Conservation (phyloP, 192 early-diverging fungal species). For the Thamnidium elegans region DNA sequence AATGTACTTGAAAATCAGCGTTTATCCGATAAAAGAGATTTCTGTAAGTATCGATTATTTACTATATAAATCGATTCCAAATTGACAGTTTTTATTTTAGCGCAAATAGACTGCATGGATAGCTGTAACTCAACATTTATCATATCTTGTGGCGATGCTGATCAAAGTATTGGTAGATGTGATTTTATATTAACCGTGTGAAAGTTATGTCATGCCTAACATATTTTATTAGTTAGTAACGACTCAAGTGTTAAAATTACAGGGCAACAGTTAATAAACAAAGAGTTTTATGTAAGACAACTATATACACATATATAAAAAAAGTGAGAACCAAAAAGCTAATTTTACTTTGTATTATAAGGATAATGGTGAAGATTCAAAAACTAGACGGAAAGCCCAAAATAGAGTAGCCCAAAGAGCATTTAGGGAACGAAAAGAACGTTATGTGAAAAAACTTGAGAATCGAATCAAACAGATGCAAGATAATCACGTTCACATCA, state of each 20-base stretch:
- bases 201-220: neutral
- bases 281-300: neutral
- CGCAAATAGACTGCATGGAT: too few relatives aligned
- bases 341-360: neutral
- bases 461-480: conserved; percentile 67
- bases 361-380: conserved; percentile 23
- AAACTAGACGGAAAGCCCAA: conserved; percentile 36
- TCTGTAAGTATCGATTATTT: too few relatives aligned
- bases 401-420: conserved; percentile 37
- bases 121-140: too few relatives aligned
- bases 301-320: too few relatives aligned
- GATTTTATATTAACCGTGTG: neutral
- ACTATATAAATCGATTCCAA: neutral
- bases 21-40: too few relatives aligned
- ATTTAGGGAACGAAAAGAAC: conserved; percentile 75
- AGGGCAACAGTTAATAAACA: neutral
- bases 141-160: too few relatives aligned
- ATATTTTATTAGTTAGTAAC: conserved; percentile 1
- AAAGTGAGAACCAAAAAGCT: neutral
- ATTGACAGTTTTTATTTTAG: neutral
- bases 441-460: conserved; percentile 79
- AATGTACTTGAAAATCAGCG: too few relatives aligned
- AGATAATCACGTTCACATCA: conserved; percentile 41
- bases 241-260: neutral
- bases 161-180: too few relatives aligned